Conservation (phyloP, 139 green algal genomes). For the Raphidocelis subcapitata region DNA sequence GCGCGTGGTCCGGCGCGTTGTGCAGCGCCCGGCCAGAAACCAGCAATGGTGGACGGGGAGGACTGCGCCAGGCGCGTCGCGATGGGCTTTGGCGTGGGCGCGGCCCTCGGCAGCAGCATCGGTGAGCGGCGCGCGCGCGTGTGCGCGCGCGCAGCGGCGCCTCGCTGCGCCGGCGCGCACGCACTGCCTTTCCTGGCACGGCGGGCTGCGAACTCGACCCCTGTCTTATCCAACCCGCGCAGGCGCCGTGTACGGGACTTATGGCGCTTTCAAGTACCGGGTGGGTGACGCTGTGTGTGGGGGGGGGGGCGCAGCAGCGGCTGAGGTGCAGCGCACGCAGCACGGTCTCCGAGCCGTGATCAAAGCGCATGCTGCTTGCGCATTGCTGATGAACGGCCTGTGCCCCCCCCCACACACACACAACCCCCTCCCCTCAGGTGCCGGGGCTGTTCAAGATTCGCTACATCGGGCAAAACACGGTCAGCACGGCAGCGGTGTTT, state of each 20-base stretch:
- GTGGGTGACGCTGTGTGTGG: constrained; percentile 1
- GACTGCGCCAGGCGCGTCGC: constrained; percentile 22
- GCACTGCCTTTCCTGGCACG: not conserved
- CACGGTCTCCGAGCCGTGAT: no score
- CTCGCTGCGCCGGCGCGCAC: no score
- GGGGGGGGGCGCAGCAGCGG: no score
- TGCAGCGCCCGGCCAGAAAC: no score
- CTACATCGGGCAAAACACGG: constrained; percentile 27
- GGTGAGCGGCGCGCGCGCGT: not conserved
- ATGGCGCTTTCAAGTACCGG: constrained; percentile 29
- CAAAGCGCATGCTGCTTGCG: not conserved
- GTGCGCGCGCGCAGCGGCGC: no score
- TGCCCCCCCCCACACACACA: not conserved
- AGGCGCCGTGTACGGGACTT: constrained; percentile 36
- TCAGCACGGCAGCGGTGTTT: constrained; percentile 30
- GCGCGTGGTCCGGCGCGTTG: no score
- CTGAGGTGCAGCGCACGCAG: no score
- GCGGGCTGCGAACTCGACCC: not conserved
- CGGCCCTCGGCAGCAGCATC: constrained; percentile 15
- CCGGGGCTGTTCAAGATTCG: constrained; percentile 32
- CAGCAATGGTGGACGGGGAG: constrained; percentile 1
- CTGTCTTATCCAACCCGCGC: not conserved
- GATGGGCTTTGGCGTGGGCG: constrained; percentile 19
- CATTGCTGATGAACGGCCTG: not conserved
- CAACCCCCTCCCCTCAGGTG: not conserved